These are phyloP conservation scores for Rhipidocladum racemiflorum DNA, from an alignment of 176 grass and related monocot genomes.

Conservation along the genomic window DNA sequence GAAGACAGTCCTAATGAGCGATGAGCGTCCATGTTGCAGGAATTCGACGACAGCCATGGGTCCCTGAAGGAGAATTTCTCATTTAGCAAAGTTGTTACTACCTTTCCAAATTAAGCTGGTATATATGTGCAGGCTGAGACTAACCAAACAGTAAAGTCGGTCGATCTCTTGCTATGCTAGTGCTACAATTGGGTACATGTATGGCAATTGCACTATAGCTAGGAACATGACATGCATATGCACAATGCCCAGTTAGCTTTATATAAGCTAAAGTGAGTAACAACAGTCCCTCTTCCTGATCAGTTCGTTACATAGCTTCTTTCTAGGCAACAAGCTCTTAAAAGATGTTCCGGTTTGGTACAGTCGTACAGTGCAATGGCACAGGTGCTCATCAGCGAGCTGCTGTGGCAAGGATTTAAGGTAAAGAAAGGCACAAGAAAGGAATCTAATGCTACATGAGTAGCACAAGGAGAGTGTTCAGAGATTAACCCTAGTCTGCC, in stretches of 20 bases:
- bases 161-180: background rate
- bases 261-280: constrained; percentile 39
- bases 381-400: constrained; percentile 18
- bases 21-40: constrained; percentile 72
- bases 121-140: background rate
- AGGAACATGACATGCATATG: constrained; percentile 17
- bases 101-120: constrained; percentile 7
- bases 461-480: background rate
- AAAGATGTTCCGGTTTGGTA: constrained; percentile 45
- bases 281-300: constrained; percentile 36
- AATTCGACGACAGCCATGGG: constrained; percentile 67
- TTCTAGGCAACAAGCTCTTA: constrained; percentile 50
- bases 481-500: background rate
- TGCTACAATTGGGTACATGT: constrained; percentile 6
- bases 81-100: constrained; percentile 19
- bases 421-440: constrained; percentile 26
- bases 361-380: constrained; percentile 36
- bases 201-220: constrained; percentile 8
- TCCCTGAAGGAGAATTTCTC: constrained; percentile 53
- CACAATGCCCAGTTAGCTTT: constrained; percentile 31
- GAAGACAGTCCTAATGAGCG: constrained; percentile 54
- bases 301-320: constrained; percentile 42
- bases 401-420: background rate
- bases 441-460: constrained; percentile 20
- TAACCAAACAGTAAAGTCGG: constrained; percentile 31